phyloP scores from a whole-genome alignment of 179 eudicot species.

The Pouteria campechiana region DNA sequence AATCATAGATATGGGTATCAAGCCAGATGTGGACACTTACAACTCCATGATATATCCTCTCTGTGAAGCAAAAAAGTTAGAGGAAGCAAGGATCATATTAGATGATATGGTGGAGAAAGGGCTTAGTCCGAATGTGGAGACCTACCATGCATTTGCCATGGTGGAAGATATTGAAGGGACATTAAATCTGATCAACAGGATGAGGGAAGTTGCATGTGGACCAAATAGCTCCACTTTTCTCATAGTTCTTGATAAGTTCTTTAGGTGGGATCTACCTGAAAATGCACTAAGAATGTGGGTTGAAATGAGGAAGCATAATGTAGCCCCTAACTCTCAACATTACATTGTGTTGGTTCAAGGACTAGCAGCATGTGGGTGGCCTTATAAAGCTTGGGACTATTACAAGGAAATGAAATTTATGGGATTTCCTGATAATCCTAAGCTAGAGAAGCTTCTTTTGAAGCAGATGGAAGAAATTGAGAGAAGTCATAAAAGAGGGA shows the following conservation, averaged over 20 bases:
- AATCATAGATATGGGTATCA: conserved; percentile 47
- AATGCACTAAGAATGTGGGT: conserved; percentile 59
- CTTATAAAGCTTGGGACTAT: conserved; percentile 55
- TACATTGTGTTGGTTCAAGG: conserved; percentile 44
- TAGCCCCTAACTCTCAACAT: conserved; percentile 35
- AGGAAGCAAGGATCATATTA: conserved; percentile 58
- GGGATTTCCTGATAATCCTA: conserved; percentile 28
- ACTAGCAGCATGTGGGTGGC: conserved; percentile 38
- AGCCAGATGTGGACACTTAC: conserved; percentile 51
- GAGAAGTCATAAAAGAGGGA: neutral
- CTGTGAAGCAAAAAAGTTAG: conserved; percentile 52
- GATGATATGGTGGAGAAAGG: conserved; percentile 43
- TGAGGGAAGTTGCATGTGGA: conserved; percentile 56
- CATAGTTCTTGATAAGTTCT: conserved; percentile 35
- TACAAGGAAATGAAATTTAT: conserved; percentile 51
- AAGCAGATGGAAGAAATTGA: conserved; percentile 6
- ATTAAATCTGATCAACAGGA: conserved; percentile 40
- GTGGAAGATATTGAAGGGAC: conserved; percentile 32
- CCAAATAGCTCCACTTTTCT: conserved; percentile 52
- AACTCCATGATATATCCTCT: conserved; percentile 65
- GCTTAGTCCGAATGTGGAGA: conserved; percentile 47
- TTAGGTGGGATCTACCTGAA: conserved; percentile 42
- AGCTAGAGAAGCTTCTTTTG: conserved; percentile 24
- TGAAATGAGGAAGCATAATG: conserved; percentile 46
- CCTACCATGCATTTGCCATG: conserved; percentile 55